Base-by-base conservation (phyloP, 805 yeast species). In the Maudiozyma pseudohumilis region DNA sequence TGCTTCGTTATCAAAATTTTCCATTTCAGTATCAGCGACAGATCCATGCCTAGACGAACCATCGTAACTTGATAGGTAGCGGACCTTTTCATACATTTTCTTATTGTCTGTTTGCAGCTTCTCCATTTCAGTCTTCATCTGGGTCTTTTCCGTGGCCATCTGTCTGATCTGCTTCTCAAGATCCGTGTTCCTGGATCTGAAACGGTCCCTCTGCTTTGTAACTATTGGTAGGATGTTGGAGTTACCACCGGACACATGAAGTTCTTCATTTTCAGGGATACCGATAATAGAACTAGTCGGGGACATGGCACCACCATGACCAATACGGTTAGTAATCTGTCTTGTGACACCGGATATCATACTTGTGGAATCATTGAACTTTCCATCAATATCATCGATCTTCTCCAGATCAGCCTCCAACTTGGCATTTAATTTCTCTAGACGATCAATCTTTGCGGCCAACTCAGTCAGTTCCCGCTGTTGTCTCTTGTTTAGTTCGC, bases 141-240 rank as follows among this genome's bases (percentile, higher is more conserved):
- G 83, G 27, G 65, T 68, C 20, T 80, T 67, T 28, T 68, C 66
- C 16, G 62, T 55, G 36, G 66, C 66, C 44, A 72, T 75, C 46
- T 72, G 74, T 55, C 82, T 77, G 27, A 79, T 51, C 49, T 86
- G 94, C 39, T 81, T 81, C 56, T 89, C 97, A 38, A 92, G 68
- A 54, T 85, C 95, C 40, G 72, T 74, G 51, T 81, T 85, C 38
- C 86, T 71, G n/a, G 74, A 71, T 50, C 94, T 77, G 66, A 88
- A 87, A 44, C 98, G 68, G 59, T 89, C 98, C 56, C 98, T 76
- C 63, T 89, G 98, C 53, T 89, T 88, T 11, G 96, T 87, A 21
- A 92, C 75, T 37, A 89, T 86, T 1, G 94, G 94, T 35, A 89
- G 60, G 21, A 88, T 74, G 4, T 77, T 70, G 10, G 66, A 52